Percentiles rank a stretch among this genome's conserved stretches.
Conservation (phyloP, 805 yeast genomes). For the Yamadazyma laniorum region DNA sequence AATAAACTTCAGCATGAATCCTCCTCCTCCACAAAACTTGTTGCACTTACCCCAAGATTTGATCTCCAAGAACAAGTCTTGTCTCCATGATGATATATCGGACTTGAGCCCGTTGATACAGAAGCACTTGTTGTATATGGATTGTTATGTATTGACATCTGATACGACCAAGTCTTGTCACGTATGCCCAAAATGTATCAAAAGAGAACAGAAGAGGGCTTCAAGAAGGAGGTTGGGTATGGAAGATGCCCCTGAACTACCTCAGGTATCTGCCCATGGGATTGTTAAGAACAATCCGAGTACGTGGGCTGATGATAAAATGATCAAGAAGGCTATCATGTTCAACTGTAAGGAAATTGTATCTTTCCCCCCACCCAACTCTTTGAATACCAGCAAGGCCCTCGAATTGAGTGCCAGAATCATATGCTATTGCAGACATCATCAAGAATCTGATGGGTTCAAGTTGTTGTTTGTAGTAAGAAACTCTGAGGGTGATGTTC, state of each 20-base stretch:
- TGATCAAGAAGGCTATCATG: constrained; percentile 78
- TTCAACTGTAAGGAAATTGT: constrained; percentile 90
- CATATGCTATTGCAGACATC: constrained; percentile 96
- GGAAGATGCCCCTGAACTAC: constrained; percentile 12
- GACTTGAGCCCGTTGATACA: constrained; percentile 40
- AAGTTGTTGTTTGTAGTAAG: constrained; percentile 65
- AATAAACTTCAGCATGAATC: constrained; percentile 62
- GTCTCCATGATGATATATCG: constrained; percentile 53
- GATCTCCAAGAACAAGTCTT: constrained; percentile 81
- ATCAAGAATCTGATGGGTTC: constrained; percentile 84
- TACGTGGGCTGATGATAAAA: constrained; percentile 71
- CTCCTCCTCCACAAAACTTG: constrained; percentile 71
- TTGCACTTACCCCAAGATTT: constrained; percentile 85
- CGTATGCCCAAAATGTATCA: constrained; percentile 85
- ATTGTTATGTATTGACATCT: constrained; percentile 75
- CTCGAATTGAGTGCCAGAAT: constrained; percentile 66
- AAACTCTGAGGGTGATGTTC: constrained; percentile 56
- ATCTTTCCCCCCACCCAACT: constrained; percentile 62
- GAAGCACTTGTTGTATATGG: constrained; percentile 62
- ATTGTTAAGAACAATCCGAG: constrained; percentile 54
- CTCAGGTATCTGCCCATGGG: constrained; percentile 19
- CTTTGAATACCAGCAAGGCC: constrained; percentile 35
- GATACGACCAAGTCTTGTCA: constrained; percentile 51
- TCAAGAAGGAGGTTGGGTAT: constrained; percentile 80
- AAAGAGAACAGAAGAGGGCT: constrained; percentile 92